phyloP scores from a whole-genome alignment of 1,139 yeast genomes.

The Suhomyces choctaworum region DNA sequence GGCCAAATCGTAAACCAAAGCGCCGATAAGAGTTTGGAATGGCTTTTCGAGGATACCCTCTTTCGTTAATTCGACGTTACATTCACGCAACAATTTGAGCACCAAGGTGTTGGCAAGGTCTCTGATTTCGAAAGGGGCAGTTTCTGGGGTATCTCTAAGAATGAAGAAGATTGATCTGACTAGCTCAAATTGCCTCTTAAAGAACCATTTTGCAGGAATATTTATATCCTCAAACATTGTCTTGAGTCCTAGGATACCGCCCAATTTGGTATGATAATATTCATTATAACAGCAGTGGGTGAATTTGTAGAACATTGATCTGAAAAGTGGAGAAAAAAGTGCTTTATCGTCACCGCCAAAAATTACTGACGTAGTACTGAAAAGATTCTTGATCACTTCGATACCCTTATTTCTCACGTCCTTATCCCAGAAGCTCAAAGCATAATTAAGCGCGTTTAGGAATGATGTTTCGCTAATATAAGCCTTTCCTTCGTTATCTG shows the following conservation, averaged over 20 bases:
- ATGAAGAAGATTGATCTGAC: slow-evolving; percentile 87
- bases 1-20: slow-evolving; percentile 87
- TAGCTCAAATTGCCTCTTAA: slow-evolving; percentile 77
- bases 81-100: slow-evolving; percentile 60
- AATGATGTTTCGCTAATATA: slow-evolving; percentile 69
- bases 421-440: slow-evolving; percentile 74
- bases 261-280: slow-evolving; percentile 78
- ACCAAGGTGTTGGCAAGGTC: slow-evolving; percentile 70
- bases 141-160: slow-evolving; percentile 84
- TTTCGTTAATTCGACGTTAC: slow-evolving; percentile 60
- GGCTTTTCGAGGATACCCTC: slow-evolving; percentile 66
- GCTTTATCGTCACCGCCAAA: slow-evolving; percentile 71
- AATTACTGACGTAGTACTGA: slow-evolving; percentile 59
- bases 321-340: slow-evolving; percentile 69
- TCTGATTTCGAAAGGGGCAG: slow-evolving; percentile 80
- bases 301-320: slow-evolving; percentile 76
- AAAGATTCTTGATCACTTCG: slow-evolving; percentile 61
- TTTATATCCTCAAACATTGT: slow-evolving; percentile 68
- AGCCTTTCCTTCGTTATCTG: slow-evolving; percentile 77
- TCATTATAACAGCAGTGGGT: slow-evolving; percentile 93
- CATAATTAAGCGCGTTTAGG: slow-evolving; percentile 73
- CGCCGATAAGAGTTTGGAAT: slow-evolving; percentile 82
- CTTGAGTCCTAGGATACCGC: slow-evolving; percentile 83
- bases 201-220: slow-evolving; percentile 72
- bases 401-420: slow-evolving; percentile 73